phyloP scores from a whole-genome alignment of 2,329 filamentous ascomycete genomes.

The Talaromyces atroroseus region DNA sequence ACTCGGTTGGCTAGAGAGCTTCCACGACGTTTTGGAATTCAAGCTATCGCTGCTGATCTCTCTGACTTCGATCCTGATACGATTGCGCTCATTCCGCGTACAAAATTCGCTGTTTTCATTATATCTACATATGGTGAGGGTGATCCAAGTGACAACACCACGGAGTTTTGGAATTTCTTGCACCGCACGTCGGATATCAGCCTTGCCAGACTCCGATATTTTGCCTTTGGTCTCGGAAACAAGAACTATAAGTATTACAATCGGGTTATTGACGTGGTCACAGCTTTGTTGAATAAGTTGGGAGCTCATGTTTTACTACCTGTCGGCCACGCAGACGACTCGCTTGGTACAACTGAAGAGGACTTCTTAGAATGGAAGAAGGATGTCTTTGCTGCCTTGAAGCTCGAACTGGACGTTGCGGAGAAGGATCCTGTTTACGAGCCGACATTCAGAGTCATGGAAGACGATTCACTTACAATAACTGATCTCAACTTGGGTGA shows the following conservation, averaged over 20 bases:
- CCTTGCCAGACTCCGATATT: conserved; percentile 19
- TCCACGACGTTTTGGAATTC: neutral
- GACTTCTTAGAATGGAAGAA: neutral
- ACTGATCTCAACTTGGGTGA: neutral
- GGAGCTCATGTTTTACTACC: neutral
- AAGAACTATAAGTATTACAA: conserved; percentile 39
- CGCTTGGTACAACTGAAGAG: neutral
- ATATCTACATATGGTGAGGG: conserved; percentile 40
- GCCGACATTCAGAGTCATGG: neutral
- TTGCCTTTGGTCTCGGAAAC: conserved; percentile 38
- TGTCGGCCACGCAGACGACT: neutral
- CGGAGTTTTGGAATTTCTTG: conserved; percentile 20
- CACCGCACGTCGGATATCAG: neutral
- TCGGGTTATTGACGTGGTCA: conserved; percentile 28
- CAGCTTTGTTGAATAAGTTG: conserved; percentile 10
- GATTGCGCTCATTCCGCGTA: neutral
- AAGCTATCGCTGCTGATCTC: neutral
- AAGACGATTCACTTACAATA: no score
- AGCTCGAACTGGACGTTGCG: neutral
- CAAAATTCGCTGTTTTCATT: conserved; percentile 22
- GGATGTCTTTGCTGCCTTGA: neutral
- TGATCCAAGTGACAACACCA: conserved; percentile 36
- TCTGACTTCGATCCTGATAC: neutral
- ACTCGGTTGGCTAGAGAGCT: neutral
- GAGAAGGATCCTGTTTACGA: neutral